phyloP scores from a whole-genome alignment of 78 protist species.

The Chrysochromulina tobinii region DNA sequence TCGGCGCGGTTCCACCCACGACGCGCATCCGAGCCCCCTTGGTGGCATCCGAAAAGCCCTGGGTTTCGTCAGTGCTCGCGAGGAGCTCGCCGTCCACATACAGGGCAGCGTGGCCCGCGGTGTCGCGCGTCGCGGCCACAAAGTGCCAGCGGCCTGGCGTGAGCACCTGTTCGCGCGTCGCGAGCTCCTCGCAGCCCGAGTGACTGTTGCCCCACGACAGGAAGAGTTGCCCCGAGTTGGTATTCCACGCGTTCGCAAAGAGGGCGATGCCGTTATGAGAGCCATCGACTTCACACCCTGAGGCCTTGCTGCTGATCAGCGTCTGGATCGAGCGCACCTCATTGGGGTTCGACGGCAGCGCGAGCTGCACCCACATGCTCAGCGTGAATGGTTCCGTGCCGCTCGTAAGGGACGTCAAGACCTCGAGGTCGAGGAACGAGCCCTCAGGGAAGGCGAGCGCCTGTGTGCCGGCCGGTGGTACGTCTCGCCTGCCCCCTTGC shows the following conservation, averaged over 20 bases:
- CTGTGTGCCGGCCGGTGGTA: no score
- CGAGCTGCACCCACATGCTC: no score
- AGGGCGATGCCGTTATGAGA: not conserved
- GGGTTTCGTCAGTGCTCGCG: not conserved
- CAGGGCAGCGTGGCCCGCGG: not conserved
- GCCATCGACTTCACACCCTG: not conserved
- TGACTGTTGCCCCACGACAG: not conserved
- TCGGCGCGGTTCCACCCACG: not conserved
- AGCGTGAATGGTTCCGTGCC: no score
- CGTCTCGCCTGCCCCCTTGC: no score
- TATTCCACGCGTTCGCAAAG: not conserved
- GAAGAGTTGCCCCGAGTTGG: not conserved
- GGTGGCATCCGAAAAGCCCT: no score
- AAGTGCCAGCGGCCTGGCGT: not conserved
- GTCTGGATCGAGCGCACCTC: slow-evolving; percentile 10
- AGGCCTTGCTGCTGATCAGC: not conserved
- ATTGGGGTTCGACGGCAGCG: no score
- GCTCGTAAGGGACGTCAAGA: no score
- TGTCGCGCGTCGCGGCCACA: not conserved
- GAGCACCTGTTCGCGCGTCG: not conserved
- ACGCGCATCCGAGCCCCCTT: no score
- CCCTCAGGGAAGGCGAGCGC: no score
- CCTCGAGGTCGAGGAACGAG: no score
- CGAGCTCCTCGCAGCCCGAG: slow-evolving; percentile 23
- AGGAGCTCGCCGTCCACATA: not conserved